These are phyloP conservation scores for Coprinellus aureogranulatus DNA, from an alignment of 768 basidiomycete species.

Conservation along the genomic window DNA sequence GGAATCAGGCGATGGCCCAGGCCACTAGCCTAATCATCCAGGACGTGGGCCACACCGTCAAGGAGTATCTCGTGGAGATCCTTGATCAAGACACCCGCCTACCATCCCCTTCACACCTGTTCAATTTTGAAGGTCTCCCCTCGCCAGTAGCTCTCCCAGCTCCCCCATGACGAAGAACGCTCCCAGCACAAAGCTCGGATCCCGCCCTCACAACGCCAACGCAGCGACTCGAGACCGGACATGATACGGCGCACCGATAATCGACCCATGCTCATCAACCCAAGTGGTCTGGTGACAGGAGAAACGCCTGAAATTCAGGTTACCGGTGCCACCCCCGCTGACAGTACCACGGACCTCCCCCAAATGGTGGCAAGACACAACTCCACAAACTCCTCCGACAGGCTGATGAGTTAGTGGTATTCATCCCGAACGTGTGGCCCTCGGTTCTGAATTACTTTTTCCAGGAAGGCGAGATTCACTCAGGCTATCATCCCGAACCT, in stretches of 20 bases:
- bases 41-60: no score
- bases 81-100: no score
- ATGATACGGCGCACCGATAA: constrained; percentile 78
- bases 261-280: constrained; percentile 61
- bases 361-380: constrained; percentile 16
- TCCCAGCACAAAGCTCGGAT: no score
- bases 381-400: not conserved
- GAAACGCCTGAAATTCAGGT: constrained; percentile 23
- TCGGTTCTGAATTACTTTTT: not conserved
- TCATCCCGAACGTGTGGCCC: not conserved
- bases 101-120: no score
- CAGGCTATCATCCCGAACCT: not conserved
- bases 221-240: no score
- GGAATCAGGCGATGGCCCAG: no score
- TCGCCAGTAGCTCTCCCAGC: no score
- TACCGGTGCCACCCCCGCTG: constrained; percentile 6
- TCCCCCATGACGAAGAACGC: no score
- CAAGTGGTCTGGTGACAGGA: constrained; percentile 69
- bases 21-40: no score
- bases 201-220: no score
- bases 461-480: not conserved
- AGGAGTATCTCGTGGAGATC: no score
- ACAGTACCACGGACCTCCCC: constrained; percentile 4
- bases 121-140: no score
- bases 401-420: not conserved